Base-by-base conservation (phyloP, 495 filamentous ascomycete species). In the Astrothelium subdiscretum region DNA sequence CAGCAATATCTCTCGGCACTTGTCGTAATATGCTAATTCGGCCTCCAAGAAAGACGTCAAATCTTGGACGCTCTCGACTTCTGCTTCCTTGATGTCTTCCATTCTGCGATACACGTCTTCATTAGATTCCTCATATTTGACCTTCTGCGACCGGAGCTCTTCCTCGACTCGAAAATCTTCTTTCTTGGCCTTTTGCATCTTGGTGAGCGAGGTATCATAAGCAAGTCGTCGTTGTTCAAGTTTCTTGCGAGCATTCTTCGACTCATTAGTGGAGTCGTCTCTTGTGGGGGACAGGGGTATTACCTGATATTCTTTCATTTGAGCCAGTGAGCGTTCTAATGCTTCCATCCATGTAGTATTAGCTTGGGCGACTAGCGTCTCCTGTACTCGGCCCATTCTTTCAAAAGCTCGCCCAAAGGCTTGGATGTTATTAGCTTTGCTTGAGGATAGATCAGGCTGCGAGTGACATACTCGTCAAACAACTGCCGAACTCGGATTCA, bases 231-330 rank as follows among this genome's bases (percentile, higher is more conserved):
- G 87, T 64, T 77, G 87, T 71, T 98, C 94, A 48, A 98, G 86
- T 84, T 97, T 98, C 82, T 92, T 97, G 65, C 92, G 87, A 57
- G 94, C 85, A 64, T 81, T 77, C 90, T 92, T 57, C 10, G 42
- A 20, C 48, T 43, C n/a, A 35, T 35, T 31, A 38, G 20, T 22
- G 29, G 27, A 13, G n/a, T 12, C 15, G 2, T 29, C 24, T 42
- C 44, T 20, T 57, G 31, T 1, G 24, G 24, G 48, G 8, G 31
- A 27, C 31, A 15, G 35, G 38, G n/a, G 27, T 27, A 73, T 59
- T 78, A 88, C 90, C 83, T 96, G 91, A 65, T 97, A 97, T 69
- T 98, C 95, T 72, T 96, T 97, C 90, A 97, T 90, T 81, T 95
- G 92, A 31, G 89, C 87, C 62, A 96, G 74, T 12, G 89, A 94